Conservation (phyloP, 768 basidiomycete species). For the Lactarius akahatsu region DNA sequence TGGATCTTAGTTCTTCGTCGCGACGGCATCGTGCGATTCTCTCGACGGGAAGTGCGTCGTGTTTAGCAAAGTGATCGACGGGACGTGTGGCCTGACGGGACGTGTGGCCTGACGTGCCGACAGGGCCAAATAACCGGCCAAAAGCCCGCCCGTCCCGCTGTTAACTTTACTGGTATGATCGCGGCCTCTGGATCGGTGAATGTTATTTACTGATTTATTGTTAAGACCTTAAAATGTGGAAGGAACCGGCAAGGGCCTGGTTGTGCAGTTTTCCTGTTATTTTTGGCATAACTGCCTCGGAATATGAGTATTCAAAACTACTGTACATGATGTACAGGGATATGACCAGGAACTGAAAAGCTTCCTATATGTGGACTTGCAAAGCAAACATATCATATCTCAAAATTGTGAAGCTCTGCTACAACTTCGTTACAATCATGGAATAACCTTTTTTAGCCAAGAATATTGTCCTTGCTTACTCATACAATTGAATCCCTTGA, state of each 20-base stretch:
- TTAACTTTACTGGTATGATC: slow-evolving; percentile 78
- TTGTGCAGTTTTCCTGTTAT: neutral
- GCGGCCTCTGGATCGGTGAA: neutral
- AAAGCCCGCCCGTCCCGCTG: slow-evolving; percentile 56
- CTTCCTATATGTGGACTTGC: too few relatives aligned
- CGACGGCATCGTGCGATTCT: slow-evolving; percentile 91
- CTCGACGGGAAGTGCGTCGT: slow-evolving; percentile 94
- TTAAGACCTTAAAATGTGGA: slow-evolving; percentile 36
- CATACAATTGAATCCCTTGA: neutral
- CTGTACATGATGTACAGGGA: too few relatives aligned
- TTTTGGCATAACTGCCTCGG: neutral
- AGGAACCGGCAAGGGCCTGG: neutral
- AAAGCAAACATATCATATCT: too few relatives aligned
- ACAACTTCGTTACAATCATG: neutral
- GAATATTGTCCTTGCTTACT: neutral
- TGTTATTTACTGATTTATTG: neutral
- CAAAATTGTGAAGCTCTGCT: too few relatives aligned
- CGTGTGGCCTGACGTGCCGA: slow-evolving; percentile 53
- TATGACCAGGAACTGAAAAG: too few relatives aligned
- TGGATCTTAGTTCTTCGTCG: slow-evolving; percentile 85
- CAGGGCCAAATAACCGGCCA: slow-evolving; percentile 85
- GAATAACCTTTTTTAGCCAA: neutral
- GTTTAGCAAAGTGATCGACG: slow-evolving; percentile 87
- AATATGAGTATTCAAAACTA: too few relatives aligned
- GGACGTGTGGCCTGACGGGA: slow-evolving; percentile 52